A percentile compares a stretch with the other conserved stretches of the same genome.
phyloP scores from a whole-genome alignment of 768 basidiomycete genomes.

The Termitomyces sp. region DNA sequence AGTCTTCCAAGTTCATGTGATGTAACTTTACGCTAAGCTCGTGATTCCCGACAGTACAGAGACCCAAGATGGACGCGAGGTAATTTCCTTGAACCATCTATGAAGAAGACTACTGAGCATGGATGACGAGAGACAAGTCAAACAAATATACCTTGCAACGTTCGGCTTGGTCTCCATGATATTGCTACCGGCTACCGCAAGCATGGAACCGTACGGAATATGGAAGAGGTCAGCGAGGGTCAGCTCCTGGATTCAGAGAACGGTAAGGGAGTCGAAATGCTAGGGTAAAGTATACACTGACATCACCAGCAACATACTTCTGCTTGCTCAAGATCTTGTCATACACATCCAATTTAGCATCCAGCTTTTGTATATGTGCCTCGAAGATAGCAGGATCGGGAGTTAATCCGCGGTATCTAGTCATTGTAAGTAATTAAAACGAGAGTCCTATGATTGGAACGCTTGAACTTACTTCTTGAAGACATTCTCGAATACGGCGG shows the following conservation, averaged over 20 bases:
- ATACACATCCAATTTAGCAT: slow-evolving; percentile 47
- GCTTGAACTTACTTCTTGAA: slow-evolving; percentile 39
- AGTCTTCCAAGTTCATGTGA: neutral
- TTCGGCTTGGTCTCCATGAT: slow-evolving; percentile 37
- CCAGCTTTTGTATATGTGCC: slow-evolving; percentile 23
- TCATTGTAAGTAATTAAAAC: neutral
- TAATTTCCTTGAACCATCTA: slow-evolving; percentile 31
- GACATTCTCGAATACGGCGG: slow-evolving; percentile 43
- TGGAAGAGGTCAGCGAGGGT: slow-evolving; percentile 48
- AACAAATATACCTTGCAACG: slow-evolving; percentile 31
- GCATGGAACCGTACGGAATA: slow-evolving; percentile 31
- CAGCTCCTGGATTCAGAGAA: slow-evolving; percentile 23
- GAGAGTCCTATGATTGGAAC: neutral
- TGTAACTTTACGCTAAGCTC: slow-evolving; percentile 6
- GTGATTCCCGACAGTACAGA: slow-evolving; percentile 37
- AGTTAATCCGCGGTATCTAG: slow-evolving; percentile 46
- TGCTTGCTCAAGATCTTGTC: slow-evolving; percentile 54
- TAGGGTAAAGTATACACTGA: slow-evolving; percentile 37
- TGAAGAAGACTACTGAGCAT: neutral
- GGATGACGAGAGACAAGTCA: neutral
- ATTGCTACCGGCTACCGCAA: slow-evolving; percentile 20
- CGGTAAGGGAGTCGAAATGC: slow-evolving; percentile 27
- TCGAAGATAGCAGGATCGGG: slow-evolving; percentile 36
- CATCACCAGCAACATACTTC: slow-evolving; percentile 55
- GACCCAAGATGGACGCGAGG: slow-evolving; percentile 43